phyloP scores from a whole-genome alignment of 345 rosid species.

The Sonneratia alba region DNA sequence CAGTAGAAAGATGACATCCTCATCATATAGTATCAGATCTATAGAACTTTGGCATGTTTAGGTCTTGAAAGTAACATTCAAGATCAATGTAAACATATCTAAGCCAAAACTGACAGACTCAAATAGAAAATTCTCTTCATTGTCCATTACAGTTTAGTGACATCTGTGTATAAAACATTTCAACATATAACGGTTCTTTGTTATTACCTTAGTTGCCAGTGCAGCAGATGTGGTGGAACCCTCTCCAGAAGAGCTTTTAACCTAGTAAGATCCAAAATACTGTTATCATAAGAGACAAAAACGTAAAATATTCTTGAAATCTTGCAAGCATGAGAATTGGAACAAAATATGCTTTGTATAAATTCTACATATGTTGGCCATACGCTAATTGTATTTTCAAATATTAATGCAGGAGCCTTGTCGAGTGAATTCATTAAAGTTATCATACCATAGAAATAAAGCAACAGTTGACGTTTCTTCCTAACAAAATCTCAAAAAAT shows the following conservation, averaged over 20 bases:
- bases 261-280: slow-evolving; percentile 23
- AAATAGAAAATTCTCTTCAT: background rate
- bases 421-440: background rate
- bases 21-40: no score
- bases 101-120: background rate
- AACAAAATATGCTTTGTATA: background rate
- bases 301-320: no score
- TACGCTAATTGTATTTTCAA: background rate
- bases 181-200: background rate
- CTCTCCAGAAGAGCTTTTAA: slow-evolving; percentile 48
- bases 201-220: slow-evolving; percentile 34
- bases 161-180: background rate
- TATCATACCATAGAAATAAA: background rate
- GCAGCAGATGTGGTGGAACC: slow-evolving; percentile 36
- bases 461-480: background rate
- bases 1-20: background rate
- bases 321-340: background rate
- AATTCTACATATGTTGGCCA: background rate
- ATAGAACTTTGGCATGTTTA: background rate
- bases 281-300: background rate
- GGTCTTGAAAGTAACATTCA: background rate
- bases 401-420: background rate
- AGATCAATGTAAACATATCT: background rate
- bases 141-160: background rate
- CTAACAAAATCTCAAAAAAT: background rate